Percentiles rank a stretch among this genome's conserved stretches.
phyloP scores from a whole-genome alignment of 306 rosid genomes.

The Vachellia pachyceras region DNA sequence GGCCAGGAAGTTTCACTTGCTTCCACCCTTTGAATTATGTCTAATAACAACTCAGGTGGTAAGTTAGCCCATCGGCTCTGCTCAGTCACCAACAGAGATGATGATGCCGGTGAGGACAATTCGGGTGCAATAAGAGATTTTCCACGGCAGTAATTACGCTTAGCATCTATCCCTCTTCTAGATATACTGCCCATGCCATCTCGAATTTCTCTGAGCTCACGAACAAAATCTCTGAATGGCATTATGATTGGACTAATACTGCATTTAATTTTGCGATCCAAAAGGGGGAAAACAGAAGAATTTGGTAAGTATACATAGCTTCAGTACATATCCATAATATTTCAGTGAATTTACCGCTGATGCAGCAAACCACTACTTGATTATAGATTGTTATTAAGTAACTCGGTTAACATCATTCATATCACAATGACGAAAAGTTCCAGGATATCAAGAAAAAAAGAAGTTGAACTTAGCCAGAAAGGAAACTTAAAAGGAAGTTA shows the following conservation, averaged over 20 bases:
- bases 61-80: slow-evolving; percentile 78
- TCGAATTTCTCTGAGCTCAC: slow-evolving; percentile 66
- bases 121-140: slow-evolving; percentile 87
- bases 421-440: slow-evolving; percentile 11
- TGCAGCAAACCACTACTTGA: neutral
- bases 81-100: slow-evolving; percentile 15
- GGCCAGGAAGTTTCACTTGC: slow-evolving; percentile 85
- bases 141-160: slow-evolving; percentile 57
- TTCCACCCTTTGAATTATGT: slow-evolving; percentile 90
- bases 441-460: neutral
- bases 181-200: slow-evolving; percentile 60
- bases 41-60: slow-evolving; percentile 81
- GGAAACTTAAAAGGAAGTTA: neutral
- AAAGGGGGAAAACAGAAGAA: slow-evolving; percentile 5
- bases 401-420: neutral
- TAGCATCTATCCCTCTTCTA: slow-evolving; percentile 53
- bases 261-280: neutral
- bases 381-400: neutral
- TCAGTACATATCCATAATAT: slow-evolving; percentile 19
- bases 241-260: slow-evolving; percentile 46
- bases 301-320: neutral
- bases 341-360: slow-evolving; percentile 23
- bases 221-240: slow-evolving; percentile 62
- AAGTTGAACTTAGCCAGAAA: neutral
- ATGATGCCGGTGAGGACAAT: slow-evolving; percentile 43